These are phyloP conservation scores for Actinomucor elegans DNA, from an alignment of 371 early-diverging fungal genomes.

Conservation along the genomic window DNA sequence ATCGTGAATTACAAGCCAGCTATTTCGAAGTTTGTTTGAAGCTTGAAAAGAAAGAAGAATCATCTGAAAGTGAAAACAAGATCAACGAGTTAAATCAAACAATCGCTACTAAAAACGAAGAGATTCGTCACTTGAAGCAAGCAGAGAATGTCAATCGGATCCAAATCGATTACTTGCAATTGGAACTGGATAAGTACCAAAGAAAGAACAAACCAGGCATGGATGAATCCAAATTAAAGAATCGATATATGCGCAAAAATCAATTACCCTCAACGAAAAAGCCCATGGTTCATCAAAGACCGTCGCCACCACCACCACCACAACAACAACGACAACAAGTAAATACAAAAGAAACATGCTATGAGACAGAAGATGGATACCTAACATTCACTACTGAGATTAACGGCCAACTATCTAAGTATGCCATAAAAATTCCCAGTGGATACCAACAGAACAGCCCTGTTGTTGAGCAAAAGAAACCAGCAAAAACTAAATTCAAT, in stretches of 20 bases:
- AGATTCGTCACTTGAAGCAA: constrained; percentile 29
- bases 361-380: constrained; percentile 34
- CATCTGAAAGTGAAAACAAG: constrained; percentile 2
- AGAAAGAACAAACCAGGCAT: background rate
- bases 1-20: constrained; percentile 12
- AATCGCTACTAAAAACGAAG: constrained; percentile 16
- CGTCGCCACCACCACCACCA: background rate
- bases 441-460: too few relatives aligned
- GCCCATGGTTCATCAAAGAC: background rate
- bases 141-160: constrained; percentile 24
- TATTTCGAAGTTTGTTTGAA: constrained; percentile 5
- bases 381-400: constrained; percentile 44
- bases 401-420: constrained; percentile 37
- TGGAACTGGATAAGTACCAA: constrained; percentile 18
- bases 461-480: too few relatives aligned
- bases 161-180: constrained; percentile 31
- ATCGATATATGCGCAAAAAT: background rate
- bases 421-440: constrained; percentile 33
- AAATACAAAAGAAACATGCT: constrained; percentile 8
- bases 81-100: constrained; percentile 4
- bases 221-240: too few relatives aligned
- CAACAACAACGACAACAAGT: background rate
- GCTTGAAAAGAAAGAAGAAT: constrained; percentile 2
- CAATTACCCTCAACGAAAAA: too few relatives aligned
- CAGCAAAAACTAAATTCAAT: constrained; percentile 4